Conservation (phyloP, 805 yeast genomes). For the Komagataella pastoris region DNA sequence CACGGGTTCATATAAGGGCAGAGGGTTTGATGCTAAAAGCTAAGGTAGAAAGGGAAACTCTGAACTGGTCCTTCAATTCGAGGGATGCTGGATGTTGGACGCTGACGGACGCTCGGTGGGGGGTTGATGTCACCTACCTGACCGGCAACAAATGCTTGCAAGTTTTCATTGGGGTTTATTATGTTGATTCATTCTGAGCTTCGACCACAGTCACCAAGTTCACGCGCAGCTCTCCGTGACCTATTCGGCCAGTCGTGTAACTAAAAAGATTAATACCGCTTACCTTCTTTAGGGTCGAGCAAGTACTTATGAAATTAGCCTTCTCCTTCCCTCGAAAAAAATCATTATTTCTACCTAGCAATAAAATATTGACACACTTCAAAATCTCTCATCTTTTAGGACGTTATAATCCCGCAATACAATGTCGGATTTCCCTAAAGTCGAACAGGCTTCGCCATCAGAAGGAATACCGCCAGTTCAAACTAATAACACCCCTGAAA, state of each 20-base stretch:
- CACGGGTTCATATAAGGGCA: not conserved
- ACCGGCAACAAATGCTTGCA: too few relatives aligned
- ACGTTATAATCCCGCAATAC: not conserved
- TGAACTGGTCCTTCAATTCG: not conserved
- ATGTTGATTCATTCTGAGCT: too few relatives aligned
- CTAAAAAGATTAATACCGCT: not conserved
- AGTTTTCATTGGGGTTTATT: too few relatives aligned
- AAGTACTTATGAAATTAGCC: not conserved
- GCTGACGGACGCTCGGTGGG: not conserved
- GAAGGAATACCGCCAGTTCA: not conserved
- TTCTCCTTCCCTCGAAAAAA: not conserved
- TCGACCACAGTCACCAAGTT: too few relatives aligned
- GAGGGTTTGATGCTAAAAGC: not conserved
- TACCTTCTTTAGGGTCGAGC: not conserved
- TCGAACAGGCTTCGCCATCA: not conserved
- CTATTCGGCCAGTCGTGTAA: not conserved
- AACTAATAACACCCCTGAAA: not conserved
- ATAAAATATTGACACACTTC: not conserved
- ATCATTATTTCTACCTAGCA: not conserved
- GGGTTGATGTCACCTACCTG: not conserved
- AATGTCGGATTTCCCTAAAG: not conserved
- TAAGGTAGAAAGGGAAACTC: not conserved
- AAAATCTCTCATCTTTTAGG: not conserved
- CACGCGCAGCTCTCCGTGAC: not conserved
- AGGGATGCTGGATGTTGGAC: not conserved